Percentiles rank a stretch among this genome's conserved stretches.
phyloP scores from a whole-genome alignment of 208 protist genomes.

The Herpetomonas samuelpessoai region DNA sequence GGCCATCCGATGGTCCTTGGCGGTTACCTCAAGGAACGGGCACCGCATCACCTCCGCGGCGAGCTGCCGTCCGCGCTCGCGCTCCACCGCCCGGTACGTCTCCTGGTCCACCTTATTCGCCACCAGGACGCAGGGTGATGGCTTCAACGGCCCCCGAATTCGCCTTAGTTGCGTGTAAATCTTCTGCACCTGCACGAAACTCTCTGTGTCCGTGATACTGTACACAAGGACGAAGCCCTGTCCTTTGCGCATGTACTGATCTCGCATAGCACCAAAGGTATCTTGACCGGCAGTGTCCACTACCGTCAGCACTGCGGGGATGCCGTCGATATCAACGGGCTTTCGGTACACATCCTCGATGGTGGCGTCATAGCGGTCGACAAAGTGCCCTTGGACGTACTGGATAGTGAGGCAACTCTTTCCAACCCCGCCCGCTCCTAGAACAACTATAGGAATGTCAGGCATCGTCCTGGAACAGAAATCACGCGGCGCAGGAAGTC shows the following conservation, averaged over 20 bases:
- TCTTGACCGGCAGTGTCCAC: conserved; percentile 94
- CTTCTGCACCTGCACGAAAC: conserved; percentile 53
- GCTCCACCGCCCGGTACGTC: conserved; percentile 33
- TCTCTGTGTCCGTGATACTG: conserved; percentile 64
- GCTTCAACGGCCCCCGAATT: conserved; percentile 6
- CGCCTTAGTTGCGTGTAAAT: conserved; percentile 31
- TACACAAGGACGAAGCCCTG: conserved; percentile 68
- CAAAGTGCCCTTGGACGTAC: conserved; percentile 69
- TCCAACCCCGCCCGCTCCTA: conserved; percentile 52
- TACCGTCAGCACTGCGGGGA: conserved; percentile 87
- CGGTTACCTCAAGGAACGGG: conserved; percentile 68
- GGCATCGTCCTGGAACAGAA: conserved; percentile 12
- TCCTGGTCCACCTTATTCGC: conserved; percentile 64
- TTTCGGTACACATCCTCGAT: conserved; percentile 83
- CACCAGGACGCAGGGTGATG: conserved; percentile 45
- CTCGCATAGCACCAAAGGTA: conserved; percentile 74
- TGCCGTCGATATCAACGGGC: conserved; percentile 59
- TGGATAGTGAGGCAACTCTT: conserved; percentile 78
- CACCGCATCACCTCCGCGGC: conserved; percentile 27
- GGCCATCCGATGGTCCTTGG: conserved; percentile 44
- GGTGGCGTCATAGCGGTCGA: conserved; percentile 71
- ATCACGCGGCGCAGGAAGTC: not conserved
- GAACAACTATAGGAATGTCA: conserved; percentile 51
- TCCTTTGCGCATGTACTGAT: conserved; percentile 44
- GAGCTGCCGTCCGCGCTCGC: conserved; percentile 33